Conservation (phyloP, 495 filamentous ascomycete genomes). For the Neurospora cerealis region DNA sequence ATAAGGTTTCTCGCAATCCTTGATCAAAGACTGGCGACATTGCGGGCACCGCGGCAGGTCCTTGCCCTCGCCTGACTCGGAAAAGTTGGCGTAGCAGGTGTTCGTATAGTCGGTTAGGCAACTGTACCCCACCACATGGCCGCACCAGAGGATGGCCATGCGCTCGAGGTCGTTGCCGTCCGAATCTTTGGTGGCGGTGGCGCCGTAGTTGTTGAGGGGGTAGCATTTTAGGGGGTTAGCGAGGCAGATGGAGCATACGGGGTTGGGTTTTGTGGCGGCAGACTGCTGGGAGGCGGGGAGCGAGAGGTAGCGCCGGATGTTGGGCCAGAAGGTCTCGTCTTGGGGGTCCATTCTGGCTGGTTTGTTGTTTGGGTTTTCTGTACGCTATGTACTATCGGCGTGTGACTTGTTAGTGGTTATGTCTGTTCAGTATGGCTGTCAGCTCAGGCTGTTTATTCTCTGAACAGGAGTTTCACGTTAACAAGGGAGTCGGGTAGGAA, state of each 20-base stretch:
- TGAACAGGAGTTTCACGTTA: not conserved
- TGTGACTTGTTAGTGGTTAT: not conserved
- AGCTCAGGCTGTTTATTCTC: not conserved
- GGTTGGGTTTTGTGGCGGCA: not conserved
- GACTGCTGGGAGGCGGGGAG: not conserved
- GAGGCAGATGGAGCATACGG: not conserved
- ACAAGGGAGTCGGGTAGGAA: not conserved
- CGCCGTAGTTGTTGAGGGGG: not conserved
- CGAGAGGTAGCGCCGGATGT: not conserved
- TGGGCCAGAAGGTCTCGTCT: not conserved
- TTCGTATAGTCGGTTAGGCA: not conserved
- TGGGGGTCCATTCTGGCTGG: not conserved
- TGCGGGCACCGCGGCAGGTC: not conserved
- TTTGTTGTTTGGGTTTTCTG: not conserved
- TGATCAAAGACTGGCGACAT: not conserved
- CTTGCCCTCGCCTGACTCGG: accelerated
- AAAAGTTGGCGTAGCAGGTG: not conserved
- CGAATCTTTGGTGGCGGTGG: not conserved
- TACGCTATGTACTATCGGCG: too few relatives aligned
- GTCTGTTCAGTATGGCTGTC: not conserved
- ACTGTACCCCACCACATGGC: not conserved
- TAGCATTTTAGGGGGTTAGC: not conserved
- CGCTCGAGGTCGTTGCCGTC: not conserved
- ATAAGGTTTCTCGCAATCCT: not conserved
- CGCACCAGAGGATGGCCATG: not conserved